Conservation (phyloP, 768 basidiomycete species). For the Suillus americanus region DNA sequence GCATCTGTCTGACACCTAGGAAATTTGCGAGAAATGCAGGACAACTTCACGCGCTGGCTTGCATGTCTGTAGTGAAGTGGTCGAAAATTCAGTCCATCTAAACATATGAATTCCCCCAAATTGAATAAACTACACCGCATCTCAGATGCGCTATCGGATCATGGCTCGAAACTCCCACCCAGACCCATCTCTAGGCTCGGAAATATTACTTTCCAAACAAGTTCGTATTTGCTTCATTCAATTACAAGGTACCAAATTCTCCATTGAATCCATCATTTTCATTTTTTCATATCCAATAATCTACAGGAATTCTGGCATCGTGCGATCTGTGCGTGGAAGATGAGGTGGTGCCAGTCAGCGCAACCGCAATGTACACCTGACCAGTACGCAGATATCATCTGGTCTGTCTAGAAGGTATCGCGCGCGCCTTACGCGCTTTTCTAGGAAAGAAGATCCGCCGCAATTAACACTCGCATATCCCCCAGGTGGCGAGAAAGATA, state of each 20-base stretch:
- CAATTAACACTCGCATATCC: slow-evolving; percentile 72
- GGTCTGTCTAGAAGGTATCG: slow-evolving; percentile 96
- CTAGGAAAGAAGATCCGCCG: slow-evolving; percentile 65
- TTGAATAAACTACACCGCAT: not conserved
- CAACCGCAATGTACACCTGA: slow-evolving; percentile 6
- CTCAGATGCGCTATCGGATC: slow-evolving; percentile 36
- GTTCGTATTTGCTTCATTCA: slow-evolving; percentile 63
- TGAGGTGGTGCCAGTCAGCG: slow-evolving; percentile 13
- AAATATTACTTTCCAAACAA: slow-evolving; percentile 64
- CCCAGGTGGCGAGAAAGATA: slow-evolving; percentile 58
- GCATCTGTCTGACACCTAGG: slow-evolving; percentile 91
- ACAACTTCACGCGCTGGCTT: slow-evolving; percentile 71
- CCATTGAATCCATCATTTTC: not conserved
- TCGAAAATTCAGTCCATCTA: not conserved
- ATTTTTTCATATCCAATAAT: not conserved
- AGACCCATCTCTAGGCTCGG: slow-evolving; percentile 13
- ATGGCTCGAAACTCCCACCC: slow-evolving; percentile 72
- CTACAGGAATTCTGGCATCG: not conserved
- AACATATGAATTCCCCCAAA: too few relatives aligned
- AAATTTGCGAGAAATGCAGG: slow-evolving; percentile 73
- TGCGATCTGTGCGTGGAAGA: not conserved
- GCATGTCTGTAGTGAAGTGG: slow-evolving; percentile 93
- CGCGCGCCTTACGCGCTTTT: slow-evolving; percentile 83
- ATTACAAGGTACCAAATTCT: slow-evolving; percentile 53
- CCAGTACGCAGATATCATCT: slow-evolving; percentile 79